Base-by-base conservation (phyloP, 805 yeast genomes). In the Yamadazyma ubonensis region DNA sequence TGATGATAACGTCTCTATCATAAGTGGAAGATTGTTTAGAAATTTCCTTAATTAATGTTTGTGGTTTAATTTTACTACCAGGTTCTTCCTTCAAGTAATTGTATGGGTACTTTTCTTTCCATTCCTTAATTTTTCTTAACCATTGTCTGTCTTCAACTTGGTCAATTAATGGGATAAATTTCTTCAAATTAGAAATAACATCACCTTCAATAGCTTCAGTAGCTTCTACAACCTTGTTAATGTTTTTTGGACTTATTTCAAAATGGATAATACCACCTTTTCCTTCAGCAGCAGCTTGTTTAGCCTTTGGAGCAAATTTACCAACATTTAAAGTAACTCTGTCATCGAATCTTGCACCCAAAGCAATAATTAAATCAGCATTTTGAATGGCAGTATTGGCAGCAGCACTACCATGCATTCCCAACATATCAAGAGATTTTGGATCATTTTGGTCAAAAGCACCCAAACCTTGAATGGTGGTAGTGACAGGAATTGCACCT, bases 331-430 rank as follows among this genome's bases (percentile, higher is more conserved):
- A 83, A 30, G 99, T 93, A 54, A 93, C 99, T 74, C 99, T 90
- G 71, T 93, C 99, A 67, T 93, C 99, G 57, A 93, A 93, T 63
- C 99, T 80, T 26, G 98, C 96, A 60, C 99, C 99, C 31, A 93
- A 73, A 12, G 98, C 98, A 47, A 93, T 68, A 58, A 93, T 87
- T 54, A 90, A 71, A 66, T 93, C 99, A 29, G 98, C 96, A 44
- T 80, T 74, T 71, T 93, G 99, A 52, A 93, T 83, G 38, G 98
- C 95, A 57, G 85, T 62, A 74, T 93, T 93, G 52, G 99, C 99
- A 54, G 89, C 88, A 36, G 89, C 96, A 45, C 82, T 76, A 50
- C 99, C 99, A 67, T 93, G 99, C 99, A 93, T 93, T 55, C 99
- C 99, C 51, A 93, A 77, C 95, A 93, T 88, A 65, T 91, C 96